phyloP scores from a whole-genome alignment of 495 filamentous ascomycete genomes.

The Neohortaea acidophila region DNA sequence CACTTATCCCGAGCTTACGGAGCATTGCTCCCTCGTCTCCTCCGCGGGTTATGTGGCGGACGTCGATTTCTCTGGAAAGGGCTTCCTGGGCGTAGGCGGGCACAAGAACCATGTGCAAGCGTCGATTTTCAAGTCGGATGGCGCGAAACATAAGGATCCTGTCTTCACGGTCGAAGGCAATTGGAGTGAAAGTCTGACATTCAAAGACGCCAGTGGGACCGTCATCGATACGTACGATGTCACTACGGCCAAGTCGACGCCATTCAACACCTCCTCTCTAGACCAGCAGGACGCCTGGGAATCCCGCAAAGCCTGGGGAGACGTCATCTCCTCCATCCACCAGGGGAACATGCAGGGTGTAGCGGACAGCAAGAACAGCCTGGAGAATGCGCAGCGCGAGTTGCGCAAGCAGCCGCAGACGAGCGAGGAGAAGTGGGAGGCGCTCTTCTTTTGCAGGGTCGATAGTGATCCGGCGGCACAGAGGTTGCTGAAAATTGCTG shows the following conservation, averaged over 20 bases:
- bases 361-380: conserved; percentile 10
- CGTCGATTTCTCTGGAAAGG: conserved; percentile 28
- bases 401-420: conserved; percentile 11
- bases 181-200: conserved; percentile 31
- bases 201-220: conserved; percentile 24
- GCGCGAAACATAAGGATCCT: conserved; percentile 6
- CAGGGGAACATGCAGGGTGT: conserved; percentile 27
- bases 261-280: conserved; percentile 22
- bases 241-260: conserved; percentile 17
- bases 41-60: conserved; percentile 27
- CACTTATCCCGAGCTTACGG: conserved; percentile 28
- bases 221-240: conserved; percentile 16
- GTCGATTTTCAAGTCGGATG: conserved; percentile 12
- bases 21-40: conserved; percentile 26
- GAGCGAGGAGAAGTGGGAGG: conserved; percentile 14
- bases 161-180: conserved; percentile 27
- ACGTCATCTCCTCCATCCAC: conserved; percentile 21
- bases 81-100: conserved; percentile 22
- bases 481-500: conserved; percentile 11
- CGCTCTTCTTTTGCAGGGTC: conserved; percentile 15
- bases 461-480: conserved; percentile 7
- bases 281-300: conserved; percentile 33
- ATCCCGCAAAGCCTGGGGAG: conserved; percentile 29
- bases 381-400: conserved; percentile 17
- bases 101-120: conserved; percentile 22